A percentile compares a stretch with the other conserved stretches of the same genome.
phyloP scores from a whole-genome alignment of 352 stramenopile genomes.

The Phytophthora hibernalis region DNA sequence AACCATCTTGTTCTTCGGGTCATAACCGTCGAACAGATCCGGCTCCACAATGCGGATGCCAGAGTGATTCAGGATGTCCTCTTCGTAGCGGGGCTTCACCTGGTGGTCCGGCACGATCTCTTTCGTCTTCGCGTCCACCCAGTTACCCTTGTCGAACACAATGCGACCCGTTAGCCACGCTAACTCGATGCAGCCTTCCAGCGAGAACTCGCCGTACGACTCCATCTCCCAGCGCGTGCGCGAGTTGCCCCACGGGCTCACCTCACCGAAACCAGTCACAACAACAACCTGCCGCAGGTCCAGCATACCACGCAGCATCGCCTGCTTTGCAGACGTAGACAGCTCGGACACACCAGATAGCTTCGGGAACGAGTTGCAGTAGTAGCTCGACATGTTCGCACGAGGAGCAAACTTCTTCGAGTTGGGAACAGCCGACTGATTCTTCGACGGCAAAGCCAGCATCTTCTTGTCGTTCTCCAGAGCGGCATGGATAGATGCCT shows the following conservation, averaged over 20 bases:
- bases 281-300: conserved; percentile 87
- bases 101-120: conserved; percentile 78
- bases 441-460: conserved; percentile 21
- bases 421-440: conserved; percentile 14
- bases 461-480: conserved; percentile 51
- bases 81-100: conserved; percentile 87
- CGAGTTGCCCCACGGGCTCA: conserved; percentile 86
- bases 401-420: conserved; percentile 48
- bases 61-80: conserved; percentile 76
- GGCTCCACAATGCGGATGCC: conserved; percentile 89
- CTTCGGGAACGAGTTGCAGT: conserved; percentile 69
- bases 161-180: conserved; percentile 89
- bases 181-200: conserved; percentile 90
- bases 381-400: conserved; percentile 85
- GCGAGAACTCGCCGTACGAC: conserved; percentile 88
- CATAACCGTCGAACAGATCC: conserved; percentile 88
- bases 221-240: conserved; percentile 92
- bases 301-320: conserved; percentile 72
- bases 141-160: conserved; percentile 81
- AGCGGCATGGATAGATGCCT: conserved; percentile 48
- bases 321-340: conserved; percentile 47
- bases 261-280: conserved; percentile 84
- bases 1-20: conserved; percentile 88
- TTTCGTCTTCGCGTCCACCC: conserved; percentile 87
- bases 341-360: conserved; percentile 49